Evolutionary conservation across 495 filamentous ascomycete species (phyloP), one percentile per base, ranked within the genome.

Genomic region (Penicillium dipodomyicola): DNA sequence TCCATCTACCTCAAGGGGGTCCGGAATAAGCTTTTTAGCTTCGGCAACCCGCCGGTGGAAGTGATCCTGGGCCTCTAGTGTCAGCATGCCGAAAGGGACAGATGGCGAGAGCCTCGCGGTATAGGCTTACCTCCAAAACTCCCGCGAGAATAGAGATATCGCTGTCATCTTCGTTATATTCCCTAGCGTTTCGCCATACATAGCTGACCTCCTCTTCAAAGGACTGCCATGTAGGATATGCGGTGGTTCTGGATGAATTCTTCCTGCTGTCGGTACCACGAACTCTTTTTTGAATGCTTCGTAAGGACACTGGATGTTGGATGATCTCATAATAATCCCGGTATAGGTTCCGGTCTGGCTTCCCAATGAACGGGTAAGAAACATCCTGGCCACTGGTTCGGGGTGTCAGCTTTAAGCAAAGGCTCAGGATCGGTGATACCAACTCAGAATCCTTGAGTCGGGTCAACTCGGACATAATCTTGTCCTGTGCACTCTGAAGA

Each of bases 91-190:
- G 27, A 12, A n/a, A 17, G 19, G n/a, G 35, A 25, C 45, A 2
- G 44, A 51, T 49, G 40, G 12, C 20, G 25, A 12, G n/a, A 51
- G 35, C 32, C 17, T 25, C 11, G 15, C 12, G 22, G 35, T 20
- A 20, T 47, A 23, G 27, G 46, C 80, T 50, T 75, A 90, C 90
- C 81, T 95, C 83, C 12, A 96, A 80, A 32, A 90, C 80, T 19
- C 82, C 82, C 19, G 90, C 89, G 53, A 91, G 77, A 19, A 78
- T 73, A 49, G 80, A 87, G 39, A 96, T 88, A 15, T 87, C 84
- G 62, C 92, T 96, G 3, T 81, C 88, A 62, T 95, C 91, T 63
- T 95, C 91, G 61, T 96, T 96, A 71, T 92, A 96, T 29, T 84
- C 82, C 48, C 86, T 84, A 5, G 92, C 92, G 72, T 96, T 96